These are phyloP conservation scores for Rhamnella rubrinervis DNA, from an alignment of 331 rosid genomes.

Conservation along the genomic window DNA sequence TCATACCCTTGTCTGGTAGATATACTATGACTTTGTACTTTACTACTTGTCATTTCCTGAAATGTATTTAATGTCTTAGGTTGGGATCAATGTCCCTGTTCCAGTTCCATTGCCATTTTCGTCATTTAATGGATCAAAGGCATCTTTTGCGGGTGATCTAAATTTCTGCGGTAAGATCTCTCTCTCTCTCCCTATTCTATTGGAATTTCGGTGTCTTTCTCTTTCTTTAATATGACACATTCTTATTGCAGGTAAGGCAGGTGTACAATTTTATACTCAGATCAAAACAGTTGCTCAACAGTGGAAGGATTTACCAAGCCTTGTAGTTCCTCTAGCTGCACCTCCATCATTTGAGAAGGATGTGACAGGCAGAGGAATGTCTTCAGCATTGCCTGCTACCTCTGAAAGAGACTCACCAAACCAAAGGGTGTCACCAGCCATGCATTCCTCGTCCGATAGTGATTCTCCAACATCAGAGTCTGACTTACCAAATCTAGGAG, in stretches of 20 bases:
- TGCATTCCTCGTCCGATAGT: conserved; percentile 41
- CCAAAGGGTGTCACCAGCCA: conserved; percentile 33
- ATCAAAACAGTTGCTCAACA: conserved; percentile 62
- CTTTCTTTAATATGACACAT: conserved; percentile 4
- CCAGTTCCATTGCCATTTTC: conserved; percentile 53
- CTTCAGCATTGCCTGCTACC: conserved; percentile 42
- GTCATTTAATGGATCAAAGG: conserved; percentile 40
- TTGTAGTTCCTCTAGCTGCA: conserved; percentile 22
- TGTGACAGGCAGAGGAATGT: conserved; percentile 26
- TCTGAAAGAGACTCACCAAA: conserved; percentile 42
- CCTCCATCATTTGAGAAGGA: conserved; percentile 42
- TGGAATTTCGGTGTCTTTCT: neutral
- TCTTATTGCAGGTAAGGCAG: conserved; percentile 49
- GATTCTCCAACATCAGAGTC: conserved; percentile 46
- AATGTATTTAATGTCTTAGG: conserved; percentile 35
- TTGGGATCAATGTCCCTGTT: conserved; percentile 70
- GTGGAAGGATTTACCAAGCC: conserved; percentile 54
- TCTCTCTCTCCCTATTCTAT: conserved; percentile 4
- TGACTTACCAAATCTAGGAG: conserved; percentile 32
- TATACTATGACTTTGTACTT: neutral
- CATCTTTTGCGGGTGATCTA: conserved; percentile 44
- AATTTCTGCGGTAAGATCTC: conserved; percentile 34
- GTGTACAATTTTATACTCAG: conserved; percentile 66
- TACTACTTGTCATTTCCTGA: conserved; percentile 13
- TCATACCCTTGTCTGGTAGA: neutral